Percentiles rank a stretch among this genome's conserved stretches.
Evolutionary conservation across 768 basidiomycete species (phyloP).

Genomic region (Mycena pura): DNA sequence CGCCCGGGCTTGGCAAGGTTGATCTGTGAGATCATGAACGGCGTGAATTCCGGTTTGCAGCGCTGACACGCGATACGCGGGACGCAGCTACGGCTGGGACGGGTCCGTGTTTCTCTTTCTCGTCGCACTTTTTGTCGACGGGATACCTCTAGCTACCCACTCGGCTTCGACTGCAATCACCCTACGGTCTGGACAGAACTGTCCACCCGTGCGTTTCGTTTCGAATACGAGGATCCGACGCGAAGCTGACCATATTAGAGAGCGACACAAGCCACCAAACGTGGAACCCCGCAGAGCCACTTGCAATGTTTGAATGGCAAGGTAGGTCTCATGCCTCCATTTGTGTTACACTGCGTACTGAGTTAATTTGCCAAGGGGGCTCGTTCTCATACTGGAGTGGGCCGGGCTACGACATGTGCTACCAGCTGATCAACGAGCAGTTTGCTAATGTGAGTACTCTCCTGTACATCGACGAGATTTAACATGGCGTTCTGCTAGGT

Average conservation of each 20-base stretch:
- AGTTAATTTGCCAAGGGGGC: constrained; percentile 26
- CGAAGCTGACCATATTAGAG: too few relatives aligned
- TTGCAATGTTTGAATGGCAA: constrained; percentile 48
- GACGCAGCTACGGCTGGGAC: constrained; percentile 53
- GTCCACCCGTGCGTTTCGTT: constrained; percentile 36
- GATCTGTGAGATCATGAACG: constrained; percentile 45
- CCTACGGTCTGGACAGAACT: constrained; percentile 58
- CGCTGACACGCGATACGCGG: too few relatives aligned
- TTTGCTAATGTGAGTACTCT: constrained; percentile 41
- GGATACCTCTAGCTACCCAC: constrained; percentile 53
- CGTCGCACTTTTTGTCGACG: background rate
- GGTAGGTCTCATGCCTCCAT: constrained; percentile 22
- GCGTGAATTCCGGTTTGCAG: constrained; percentile 21
- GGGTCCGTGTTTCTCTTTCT: constrained; percentile 23
- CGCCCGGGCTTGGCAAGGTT: constrained; percentile 40
- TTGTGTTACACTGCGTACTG: too few relatives aligned
- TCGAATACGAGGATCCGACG: too few relatives aligned
- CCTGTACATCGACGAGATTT: too few relatives aligned
- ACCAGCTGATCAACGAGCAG: constrained; percentile 44
- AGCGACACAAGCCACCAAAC: constrained; percentile 40
- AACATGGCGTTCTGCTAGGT: constrained; percentile 32
- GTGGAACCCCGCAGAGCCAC: constrained; percentile 43
- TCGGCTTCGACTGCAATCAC: constrained; percentile 70
- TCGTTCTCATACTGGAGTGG: constrained; percentile 48
- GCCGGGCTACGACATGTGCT: constrained; percentile 42